Evolutionary conservation across 495 filamentous ascomycete genomes (phyloP), one percentile per base, ranked within the genome.

Genomic region (Beverwykella pulmonaria): DNA sequence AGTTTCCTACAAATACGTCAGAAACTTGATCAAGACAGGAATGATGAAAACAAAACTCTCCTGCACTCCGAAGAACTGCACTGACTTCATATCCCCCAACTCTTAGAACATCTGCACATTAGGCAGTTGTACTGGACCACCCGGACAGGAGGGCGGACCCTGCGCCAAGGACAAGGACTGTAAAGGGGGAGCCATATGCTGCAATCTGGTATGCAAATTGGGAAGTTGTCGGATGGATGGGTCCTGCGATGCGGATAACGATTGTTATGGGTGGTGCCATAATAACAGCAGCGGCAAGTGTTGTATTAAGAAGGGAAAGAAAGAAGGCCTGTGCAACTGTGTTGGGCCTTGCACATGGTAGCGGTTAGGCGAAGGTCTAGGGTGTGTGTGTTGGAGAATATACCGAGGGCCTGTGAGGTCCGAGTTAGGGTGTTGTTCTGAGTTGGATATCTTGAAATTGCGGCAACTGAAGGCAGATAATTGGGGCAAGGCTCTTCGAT

Each of bases 191-290:
- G 54, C 30, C 1, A 58, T 23, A 23, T 58, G 54, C 54, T 58
- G 54, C 20, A 44, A 44, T 29, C 8, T n/a, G 14, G 10, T 34
- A 10, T 58, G 54, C 39, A 58, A 20, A 22, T 29, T 58, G 34
- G 54, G 54, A 44, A 58, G 54, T 32, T 58, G 54, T 22, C 32
- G 54, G 20, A 58, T 58, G 54, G 54, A 58, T 17, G 54, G 54
- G n/a, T 23, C 54, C 4, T 58, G 54, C 25, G 54, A 58, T 34
- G 34, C n/a, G 1, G 39, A 58, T 23, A 39, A 29, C 14, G 54
- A 58, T 27, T 58, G 54, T 19, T 58, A 41, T 44, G 54, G 54
- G 20, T 58, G 54, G 54, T 58, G 54, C 34, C 54, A 58, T 25
- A 58, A 58, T 25, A 44, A 44, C 26, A 19, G 17, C 20, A 10